A percentile compares a stretch with the other conserved stretches of the same genome.
Conservation (phyloP, 176 grass and related monocot species). For the Phoenix dactylifera region DNA sequence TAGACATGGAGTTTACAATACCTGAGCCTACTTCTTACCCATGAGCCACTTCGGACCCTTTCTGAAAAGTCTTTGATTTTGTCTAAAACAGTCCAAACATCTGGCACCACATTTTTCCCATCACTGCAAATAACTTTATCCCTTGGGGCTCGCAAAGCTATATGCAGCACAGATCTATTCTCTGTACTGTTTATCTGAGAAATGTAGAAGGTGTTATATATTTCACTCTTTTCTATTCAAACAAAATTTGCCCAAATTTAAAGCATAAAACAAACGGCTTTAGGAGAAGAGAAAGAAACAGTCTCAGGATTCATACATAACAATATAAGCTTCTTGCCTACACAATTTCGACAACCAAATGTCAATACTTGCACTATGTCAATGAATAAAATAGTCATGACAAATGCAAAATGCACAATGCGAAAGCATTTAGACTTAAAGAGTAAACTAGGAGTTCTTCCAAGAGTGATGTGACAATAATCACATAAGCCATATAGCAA, state of each 20-base stretch:
- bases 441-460: too few species aligned
- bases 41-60: slow-evolving; percentile 72
- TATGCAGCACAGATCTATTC: slow-evolving; percentile 87
- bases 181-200: slow-evolving; percentile 84
- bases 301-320: too few species aligned
- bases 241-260: background rate
- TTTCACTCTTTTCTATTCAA: background rate
- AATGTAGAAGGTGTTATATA: slow-evolving; percentile 17
- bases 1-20: background rate
- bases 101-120: slow-evolving; percentile 64
- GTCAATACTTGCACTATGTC: too few species aligned
- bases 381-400: too few species aligned
- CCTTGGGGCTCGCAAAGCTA: slow-evolving; percentile 70
- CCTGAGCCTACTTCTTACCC: slow-evolving; percentile 39
- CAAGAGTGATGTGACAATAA: too few species aligned
- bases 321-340: too few species aligned
- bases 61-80: slow-evolving; percentile 97
- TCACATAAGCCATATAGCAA: too few species aligned
- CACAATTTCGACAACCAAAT: too few species aligned
- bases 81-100: slow-evolving; percentile 83
- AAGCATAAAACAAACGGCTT: background rate
- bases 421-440: too few species aligned
- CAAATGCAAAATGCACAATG: too few species aligned
- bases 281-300: slow-evolving; percentile 5
- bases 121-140: slow-evolving; percentile 64